Base-by-base conservation (phyloP, 2,329 filamentous ascomycete species). In the Apiospora aurea region DNA sequence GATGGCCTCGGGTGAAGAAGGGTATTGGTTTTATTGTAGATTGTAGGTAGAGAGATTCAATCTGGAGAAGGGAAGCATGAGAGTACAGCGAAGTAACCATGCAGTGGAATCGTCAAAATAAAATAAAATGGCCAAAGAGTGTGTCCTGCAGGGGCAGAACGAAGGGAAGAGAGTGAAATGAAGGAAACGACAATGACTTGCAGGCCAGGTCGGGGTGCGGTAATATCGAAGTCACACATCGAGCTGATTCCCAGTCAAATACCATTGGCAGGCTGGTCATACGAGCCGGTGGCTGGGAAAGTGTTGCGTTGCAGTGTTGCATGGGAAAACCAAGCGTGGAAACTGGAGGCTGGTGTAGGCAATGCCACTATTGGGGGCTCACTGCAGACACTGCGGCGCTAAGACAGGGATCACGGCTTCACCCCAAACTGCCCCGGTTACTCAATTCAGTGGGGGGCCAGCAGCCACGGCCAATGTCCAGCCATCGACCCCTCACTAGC, bases 391-490 rank as follows among this genome's bases (percentile, higher is more conserved):
- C 57, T 13, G 41, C 57, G 41, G 57, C 57, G 18, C 57, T 64
- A 64, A 41, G 57, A 41, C 57, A 64, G 57, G 57, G 57, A 64
- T 64, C 29, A 64, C 18, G 41, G 57, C 57, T 41, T 64, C 57
- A 64, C 57, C 57, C 57, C 57, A 64, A 64, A 64, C 57, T 64
- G 57, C 57, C 57, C 57, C 57, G 57, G 57, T 64, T 64, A 64
- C 18, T 64, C 57, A 64, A 64, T 64, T 64, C 57, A 64, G 57
- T 64, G 57, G 57, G 57, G 57, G 34, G 5, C 2, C 21, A 64
- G 34, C 57, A 10, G 34, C 34, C 29, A 41, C 16, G n/a, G 34
- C 57, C 57, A 64, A 64, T 64, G 34, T 64, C 16, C 57, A n/a
- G 29, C 6, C 34, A 41, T 64, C 34, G 21, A 64, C 57, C 57